Conservation (phyloP, 768 basidiomycete genomes). For the Ramaria sp. region DNA sequence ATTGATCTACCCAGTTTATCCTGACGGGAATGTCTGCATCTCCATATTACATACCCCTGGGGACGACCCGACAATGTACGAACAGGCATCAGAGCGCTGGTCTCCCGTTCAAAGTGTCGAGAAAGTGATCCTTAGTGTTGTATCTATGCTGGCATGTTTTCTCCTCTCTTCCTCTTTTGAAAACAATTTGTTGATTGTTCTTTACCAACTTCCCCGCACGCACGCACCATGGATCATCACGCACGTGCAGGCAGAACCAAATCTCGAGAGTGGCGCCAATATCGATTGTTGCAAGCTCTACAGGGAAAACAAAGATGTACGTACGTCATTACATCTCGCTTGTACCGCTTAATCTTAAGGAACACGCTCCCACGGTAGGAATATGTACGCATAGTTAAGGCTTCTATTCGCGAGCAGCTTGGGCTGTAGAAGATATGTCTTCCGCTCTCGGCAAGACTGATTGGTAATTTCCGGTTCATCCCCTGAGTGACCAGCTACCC, state of each 20-base stretch:
- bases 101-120: constrained; percentile 98
- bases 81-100: constrained; percentile 94
- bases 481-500: background rate
- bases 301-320: constrained; percentile 64
- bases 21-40: constrained; percentile 95
- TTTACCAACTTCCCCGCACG: too few species aligned
- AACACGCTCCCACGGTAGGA: constrained; percentile 32
- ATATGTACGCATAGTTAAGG: constrained; percentile 79
- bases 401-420: constrained; percentile 77
- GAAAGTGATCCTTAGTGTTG: constrained; percentile 91
- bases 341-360: background rate
- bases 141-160: constrained; percentile 90
- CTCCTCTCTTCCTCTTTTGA: constrained; percentile 5
- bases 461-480: background rate
- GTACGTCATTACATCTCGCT: background rate
- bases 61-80: constrained; percentile 87
- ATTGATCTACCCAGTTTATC: constrained; percentile 68
- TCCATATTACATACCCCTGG: constrained; percentile 95
- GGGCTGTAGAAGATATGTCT: constrained; percentile 40
- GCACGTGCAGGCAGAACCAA: constrained; percentile 57
- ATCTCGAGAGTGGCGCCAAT: constrained; percentile 94
- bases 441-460: background rate
- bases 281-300: constrained; percentile 97
- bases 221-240: too few species aligned
- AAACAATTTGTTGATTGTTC: too few species aligned